Evolutionary conservation across 192 early-diverging fungal species (phyloP), one percentile per base, ranked within the genome.

Genomic region (Thoreauomyces humboldtii): DNA sequence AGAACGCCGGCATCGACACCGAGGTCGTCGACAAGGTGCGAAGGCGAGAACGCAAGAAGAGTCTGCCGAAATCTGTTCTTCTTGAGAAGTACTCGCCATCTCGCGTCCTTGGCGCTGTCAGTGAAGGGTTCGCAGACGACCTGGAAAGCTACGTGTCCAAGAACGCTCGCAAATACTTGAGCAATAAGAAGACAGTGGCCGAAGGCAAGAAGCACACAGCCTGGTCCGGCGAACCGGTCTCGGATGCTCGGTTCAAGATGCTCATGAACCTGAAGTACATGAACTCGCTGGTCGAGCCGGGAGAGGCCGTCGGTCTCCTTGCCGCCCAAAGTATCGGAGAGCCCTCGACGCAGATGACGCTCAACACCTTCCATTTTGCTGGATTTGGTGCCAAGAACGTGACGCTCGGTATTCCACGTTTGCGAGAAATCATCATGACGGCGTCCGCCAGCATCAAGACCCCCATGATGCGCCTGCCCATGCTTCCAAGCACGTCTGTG

Each of bases 391-490:
- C 93, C 61, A 94, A 92, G 72, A 99, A 99, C 86, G 98, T 99
- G 25, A 99, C 98, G 2, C 86, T 99, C 37, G 98, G 98, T 87
- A 98, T 99, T 61, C 98, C 98, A 37, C 95, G 98, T 85, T 77
- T 99, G 57, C 91, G 95, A 70, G 98, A 99, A 82, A 96, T 99
- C 65, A 89, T 99, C 75, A 99, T 99, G 96, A 96, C 94, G 4
- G 98, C 95, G 5, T 94, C 93, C 11, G 79, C 81, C 34, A 77
- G 81, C 25, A 91, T 95, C 61, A 88, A 94, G 66, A 97, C 95
- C 2, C 98, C 98, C 0, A 81, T 87, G 63, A 99, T 99, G 94
- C 81, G 88, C 14, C 80, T 99, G 51, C 92, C 90, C 19, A 73
- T 98, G 63, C 72, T 78, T 5, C 61, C 77, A 2, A 76, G 79